A percentile compares a stretch with the other conserved stretches of the same genome.
Conservation (phyloP, 805 yeast species). For the Yarrowia divulgata region DNA sequence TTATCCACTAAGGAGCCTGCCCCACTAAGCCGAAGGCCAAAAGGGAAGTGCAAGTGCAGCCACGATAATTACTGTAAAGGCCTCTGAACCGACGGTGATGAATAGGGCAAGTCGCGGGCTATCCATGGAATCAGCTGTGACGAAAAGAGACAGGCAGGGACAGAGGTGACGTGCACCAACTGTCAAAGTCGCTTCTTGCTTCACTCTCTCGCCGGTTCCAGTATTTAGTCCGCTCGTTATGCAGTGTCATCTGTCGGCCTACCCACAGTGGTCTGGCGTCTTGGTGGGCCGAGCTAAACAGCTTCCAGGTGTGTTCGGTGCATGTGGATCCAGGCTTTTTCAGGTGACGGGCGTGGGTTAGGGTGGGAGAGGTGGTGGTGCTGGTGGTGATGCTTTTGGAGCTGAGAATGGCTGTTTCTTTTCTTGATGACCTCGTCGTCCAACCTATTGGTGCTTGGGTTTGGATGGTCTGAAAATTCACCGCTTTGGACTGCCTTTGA, state of each 20-base stretch:
- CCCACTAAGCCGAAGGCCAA: conserved; percentile 23
- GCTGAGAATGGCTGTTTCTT: too few relatives aligned
- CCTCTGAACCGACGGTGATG: background rate
- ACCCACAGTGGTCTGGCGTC: background rate
- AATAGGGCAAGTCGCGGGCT: background rate
- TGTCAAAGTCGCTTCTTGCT: too few relatives aligned
- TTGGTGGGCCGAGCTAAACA: conserved; percentile 20
- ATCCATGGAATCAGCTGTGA: background rate
- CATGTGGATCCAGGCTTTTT: background rate
- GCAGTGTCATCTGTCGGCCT: conserved; percentile 11
- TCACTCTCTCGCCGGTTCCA: conserved; percentile 1
- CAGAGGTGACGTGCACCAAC: too few relatives aligned
- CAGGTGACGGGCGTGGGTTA: background rate
- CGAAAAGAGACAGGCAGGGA: background rate
- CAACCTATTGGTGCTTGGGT: too few relatives aligned
- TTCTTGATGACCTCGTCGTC: too few relatives aligned
- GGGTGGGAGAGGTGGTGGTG: background rate
- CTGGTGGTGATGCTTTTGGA: too few relatives aligned
- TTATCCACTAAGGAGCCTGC: conserved; percentile 22
- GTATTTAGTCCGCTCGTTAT: background rate
- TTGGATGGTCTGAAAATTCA: background rate
- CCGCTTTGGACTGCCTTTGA: background rate
- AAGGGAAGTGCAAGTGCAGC: conserved; percentile 32
- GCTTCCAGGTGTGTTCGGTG: conserved; percentile 30
- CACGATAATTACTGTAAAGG: background rate